phyloP scores from a whole-genome alignment of 2,329 filamentous ascomycete species.

The Fusarium hostae region DNA sequence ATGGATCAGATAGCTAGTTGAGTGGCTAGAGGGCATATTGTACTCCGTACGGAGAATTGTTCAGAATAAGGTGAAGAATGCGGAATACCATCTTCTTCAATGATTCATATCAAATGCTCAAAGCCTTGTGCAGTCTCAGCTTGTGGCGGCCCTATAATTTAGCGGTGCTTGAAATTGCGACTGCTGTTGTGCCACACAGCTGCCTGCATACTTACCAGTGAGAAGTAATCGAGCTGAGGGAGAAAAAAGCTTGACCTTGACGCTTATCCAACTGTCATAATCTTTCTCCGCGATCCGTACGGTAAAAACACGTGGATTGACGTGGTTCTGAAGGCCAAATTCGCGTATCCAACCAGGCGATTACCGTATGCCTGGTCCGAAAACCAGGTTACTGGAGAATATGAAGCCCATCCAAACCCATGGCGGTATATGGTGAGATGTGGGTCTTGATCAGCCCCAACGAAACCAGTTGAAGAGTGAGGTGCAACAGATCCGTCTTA shows the following conservation, averaged over 20 bases:
- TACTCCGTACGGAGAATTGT: constrained; percentile 1
- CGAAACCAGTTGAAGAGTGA: constrained; percentile 3
- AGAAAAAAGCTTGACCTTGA: not conserved
- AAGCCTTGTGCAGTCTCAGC: constrained; percentile 1
- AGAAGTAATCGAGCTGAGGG: not conserved
- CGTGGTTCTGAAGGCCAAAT: not conserved
- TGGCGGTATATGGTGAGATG: constrained; percentile 1
- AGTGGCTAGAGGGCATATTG: not conserved
- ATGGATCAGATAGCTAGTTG: not conserved
- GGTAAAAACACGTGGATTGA: constrained; percentile 13
- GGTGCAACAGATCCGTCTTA: constrained; percentile 17
- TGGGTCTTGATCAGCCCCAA: constrained; percentile 14
- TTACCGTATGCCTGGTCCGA: constrained; percentile 17
- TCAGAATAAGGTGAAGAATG: constrained; percentile 7
- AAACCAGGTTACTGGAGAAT: constrained; percentile 35
- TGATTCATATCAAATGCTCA: not conserved
- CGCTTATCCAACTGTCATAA: not conserved
- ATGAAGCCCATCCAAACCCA: constrained; percentile 9
- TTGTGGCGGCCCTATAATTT: constrained; percentile 3
- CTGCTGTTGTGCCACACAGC: constrained; percentile 4
- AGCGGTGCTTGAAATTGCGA: not conserved
- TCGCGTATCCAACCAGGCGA: constrained; percentile 4
- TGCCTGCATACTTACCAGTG: not conserved
- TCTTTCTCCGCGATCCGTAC: not conserved
- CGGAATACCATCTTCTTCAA: not conserved